Conservation (phyloP, 73 alveolate genomes). For the Blepharisma japonicum region DNA sequence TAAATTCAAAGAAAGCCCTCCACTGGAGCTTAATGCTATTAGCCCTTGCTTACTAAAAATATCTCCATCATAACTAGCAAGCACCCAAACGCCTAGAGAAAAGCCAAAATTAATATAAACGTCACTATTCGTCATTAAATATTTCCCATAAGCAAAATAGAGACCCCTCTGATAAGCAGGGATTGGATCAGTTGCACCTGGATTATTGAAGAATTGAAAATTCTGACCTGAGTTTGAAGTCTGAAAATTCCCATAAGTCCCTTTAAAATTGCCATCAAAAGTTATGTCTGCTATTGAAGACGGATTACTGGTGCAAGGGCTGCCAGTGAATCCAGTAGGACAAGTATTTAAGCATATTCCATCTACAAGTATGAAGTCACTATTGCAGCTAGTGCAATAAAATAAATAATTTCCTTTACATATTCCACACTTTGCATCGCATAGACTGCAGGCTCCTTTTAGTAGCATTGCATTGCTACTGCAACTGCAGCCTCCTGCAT, state of each 20-base stretch:
- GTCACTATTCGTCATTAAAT: not conserved
- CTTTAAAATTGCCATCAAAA: not conserved
- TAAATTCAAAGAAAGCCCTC: not conserved
- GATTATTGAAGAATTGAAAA: not conserved
- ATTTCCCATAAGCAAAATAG: not conserved
- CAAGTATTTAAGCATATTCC: not conserved
- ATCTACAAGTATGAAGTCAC: not conserved
- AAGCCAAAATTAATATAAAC: not conserved
- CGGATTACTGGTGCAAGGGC: not conserved
- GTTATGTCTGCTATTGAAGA: not conserved
- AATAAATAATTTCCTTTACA: not conserved
- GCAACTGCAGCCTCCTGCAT: not conserved
- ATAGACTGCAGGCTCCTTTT: not conserved
- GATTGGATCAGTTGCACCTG: not conserved
- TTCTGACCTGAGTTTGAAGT: not conserved
- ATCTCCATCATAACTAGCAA: not conserved
- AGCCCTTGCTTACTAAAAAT: not conserved
- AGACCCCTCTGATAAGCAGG: not conserved
- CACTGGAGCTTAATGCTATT: not conserved
- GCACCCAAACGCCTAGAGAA: not conserved
- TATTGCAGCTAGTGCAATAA: slow-evolving; percentile 7
- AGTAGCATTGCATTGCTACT: not conserved
- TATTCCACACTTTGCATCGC: not conserved
- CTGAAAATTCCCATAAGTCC: not conserved
- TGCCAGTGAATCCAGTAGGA: not conserved